Conservation (phyloP, 1,284 basidiomycete genomes). For the Sporisorium sorghi region DNA sequence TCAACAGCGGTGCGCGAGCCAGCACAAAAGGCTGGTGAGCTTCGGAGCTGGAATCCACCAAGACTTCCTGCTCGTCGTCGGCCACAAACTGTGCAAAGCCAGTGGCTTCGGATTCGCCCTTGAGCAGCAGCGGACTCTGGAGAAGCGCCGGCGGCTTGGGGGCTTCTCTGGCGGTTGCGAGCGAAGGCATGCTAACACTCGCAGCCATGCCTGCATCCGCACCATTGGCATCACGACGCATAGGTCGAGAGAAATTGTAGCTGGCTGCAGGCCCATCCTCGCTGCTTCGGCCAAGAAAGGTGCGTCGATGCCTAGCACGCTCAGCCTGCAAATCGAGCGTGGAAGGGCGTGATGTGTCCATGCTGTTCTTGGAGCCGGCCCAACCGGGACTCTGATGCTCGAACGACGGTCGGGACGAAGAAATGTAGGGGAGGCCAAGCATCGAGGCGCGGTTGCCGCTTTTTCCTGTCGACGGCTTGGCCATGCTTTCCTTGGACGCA, state of each 20-base stretch:
- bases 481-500: conserved; percentile 13
- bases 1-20: neutral
- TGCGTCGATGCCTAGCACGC: conserved; percentile 26
- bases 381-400: conserved; percentile 34
- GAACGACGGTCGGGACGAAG: conserved; percentile 22
- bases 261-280: conserved; percentile 17
- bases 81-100: conserved; percentile 29
- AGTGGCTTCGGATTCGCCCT: conserved; percentile 31
- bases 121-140: conserved; percentile 36
- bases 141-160: conserved; percentile 22
- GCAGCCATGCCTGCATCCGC: conserved; percentile 5
- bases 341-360: conserved; percentile 8
- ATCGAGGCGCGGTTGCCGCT: conserved; percentile 16
- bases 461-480: conserved; percentile 10
- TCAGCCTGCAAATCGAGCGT: conserved; percentile 15
- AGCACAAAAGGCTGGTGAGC: conserved; percentile 18
- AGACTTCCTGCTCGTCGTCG: conserved; percentile 30
- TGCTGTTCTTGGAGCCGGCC: conserved; percentile 20
- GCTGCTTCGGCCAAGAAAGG: conserved; percentile 23
- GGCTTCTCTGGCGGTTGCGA: conserved; percentile 8
- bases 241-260: conserved; percentile 42
- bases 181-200: conserved; percentile 25
- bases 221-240: conserved; percentile 16
- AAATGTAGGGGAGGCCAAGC: conserved; percentile 37
- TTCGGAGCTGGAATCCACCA: conserved; percentile 23